Percentiles rank a stretch among this genome's conserved stretches.
These are phyloP conservation scores for Tolypocladium ovalisporum DNA, from an alignment of 2,329 filamentous ascomycete genomes.

Conservation along the genomic window DNA sequence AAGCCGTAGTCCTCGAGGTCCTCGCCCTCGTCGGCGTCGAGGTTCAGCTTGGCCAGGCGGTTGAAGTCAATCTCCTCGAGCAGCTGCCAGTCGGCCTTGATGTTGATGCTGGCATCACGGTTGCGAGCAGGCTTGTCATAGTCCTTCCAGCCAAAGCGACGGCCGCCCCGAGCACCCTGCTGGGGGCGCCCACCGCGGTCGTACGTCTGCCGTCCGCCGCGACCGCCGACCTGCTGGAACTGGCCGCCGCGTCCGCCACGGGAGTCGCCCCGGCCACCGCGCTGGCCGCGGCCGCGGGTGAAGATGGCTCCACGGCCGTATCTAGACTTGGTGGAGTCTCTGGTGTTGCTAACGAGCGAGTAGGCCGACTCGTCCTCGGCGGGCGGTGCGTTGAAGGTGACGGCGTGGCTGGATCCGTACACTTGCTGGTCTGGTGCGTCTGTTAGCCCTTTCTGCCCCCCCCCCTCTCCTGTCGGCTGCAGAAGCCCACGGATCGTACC, in stretches of 20 bases:
- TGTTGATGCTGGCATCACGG: conserved; percentile 89
- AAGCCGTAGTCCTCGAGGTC: conserved; percentile 94
- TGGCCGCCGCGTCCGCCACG: conserved; percentile 49
- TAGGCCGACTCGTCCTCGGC: conserved; percentile 96
- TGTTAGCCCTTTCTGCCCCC: not conserved
- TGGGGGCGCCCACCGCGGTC: conserved; percentile 62
- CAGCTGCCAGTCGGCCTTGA: conserved; percentile 91
- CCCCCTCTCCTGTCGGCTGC: not conserved
- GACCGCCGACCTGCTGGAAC: conserved; percentile 62
- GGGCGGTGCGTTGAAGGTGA: conserved; percentile 79
- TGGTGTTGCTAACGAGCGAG: conserved; percentile 92
- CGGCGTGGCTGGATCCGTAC: conserved; percentile 81
- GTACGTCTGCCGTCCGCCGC: conserved; percentile 58
- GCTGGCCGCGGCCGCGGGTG: conserved; percentile 75
- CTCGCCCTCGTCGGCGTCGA: conserved; percentile 89
- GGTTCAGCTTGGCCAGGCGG: conserved; percentile 86
- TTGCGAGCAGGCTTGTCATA: conserved; percentile 97
- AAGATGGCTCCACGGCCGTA: conserved; percentile 87
- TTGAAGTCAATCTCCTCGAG: conserved; percentile 98
- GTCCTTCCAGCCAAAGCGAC: conserved; percentile 96
- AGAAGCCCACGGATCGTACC: conserved; percentile 38
- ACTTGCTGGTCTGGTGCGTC: conserved; percentile 72
- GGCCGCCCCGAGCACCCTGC: conserved; percentile 59
- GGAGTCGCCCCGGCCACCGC: conserved; percentile 51
- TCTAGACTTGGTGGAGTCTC: conserved; percentile 73